These are phyloP conservation scores for Nakazawaea ishiwadae DNA, from an alignment of 805 yeast genomes.

Conservation along the genomic window DNA sequence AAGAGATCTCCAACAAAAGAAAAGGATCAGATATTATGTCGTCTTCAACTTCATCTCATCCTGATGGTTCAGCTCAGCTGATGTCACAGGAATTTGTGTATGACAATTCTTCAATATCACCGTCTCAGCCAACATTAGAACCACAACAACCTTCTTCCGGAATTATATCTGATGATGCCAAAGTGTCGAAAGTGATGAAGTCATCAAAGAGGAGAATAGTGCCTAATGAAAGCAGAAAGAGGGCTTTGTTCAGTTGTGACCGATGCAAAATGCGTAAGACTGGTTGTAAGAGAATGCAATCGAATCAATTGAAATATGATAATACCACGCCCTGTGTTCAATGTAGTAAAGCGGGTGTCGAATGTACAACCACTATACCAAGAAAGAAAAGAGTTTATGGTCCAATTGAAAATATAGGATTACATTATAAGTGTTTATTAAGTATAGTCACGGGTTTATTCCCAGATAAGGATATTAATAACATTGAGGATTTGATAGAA, in stretches of 20 bases:
- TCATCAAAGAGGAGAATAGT: slow-evolving; percentile 30
- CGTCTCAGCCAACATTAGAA: no score
- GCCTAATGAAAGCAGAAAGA: slow-evolving; percentile 30
- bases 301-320: slow-evolving; percentile 28
- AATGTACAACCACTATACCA: slow-evolving; percentile 37
- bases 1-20: no score
- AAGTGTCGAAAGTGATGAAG: slow-evolving; percentile 7
- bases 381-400: slow-evolving; percentile 37
- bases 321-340: slow-evolving; percentile 34
- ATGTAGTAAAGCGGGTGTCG: slow-evolving; percentile 31
- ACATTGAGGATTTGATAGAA: slow-evolving; percentile 35
- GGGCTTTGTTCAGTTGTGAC: slow-evolving; percentile 42
- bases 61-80: no score
- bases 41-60: no score
- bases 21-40: no score
- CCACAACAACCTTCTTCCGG: no score
- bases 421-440: slow-evolving; percentile 38
- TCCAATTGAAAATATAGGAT: slow-evolving; percentile 35
- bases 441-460: slow-evolving; percentile 34
- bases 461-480: slow-evolving; percentile 40
- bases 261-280: slow-evolving; percentile 39
- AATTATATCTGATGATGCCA: neutral
- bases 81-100: no score
- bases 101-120: no score
- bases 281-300: slow-evolving; percentile 33